Evolutionary conservation across 1,284 basidiomycete genomes (phyloP).

Genomic region (Rhodotorula sp.): DNA sequence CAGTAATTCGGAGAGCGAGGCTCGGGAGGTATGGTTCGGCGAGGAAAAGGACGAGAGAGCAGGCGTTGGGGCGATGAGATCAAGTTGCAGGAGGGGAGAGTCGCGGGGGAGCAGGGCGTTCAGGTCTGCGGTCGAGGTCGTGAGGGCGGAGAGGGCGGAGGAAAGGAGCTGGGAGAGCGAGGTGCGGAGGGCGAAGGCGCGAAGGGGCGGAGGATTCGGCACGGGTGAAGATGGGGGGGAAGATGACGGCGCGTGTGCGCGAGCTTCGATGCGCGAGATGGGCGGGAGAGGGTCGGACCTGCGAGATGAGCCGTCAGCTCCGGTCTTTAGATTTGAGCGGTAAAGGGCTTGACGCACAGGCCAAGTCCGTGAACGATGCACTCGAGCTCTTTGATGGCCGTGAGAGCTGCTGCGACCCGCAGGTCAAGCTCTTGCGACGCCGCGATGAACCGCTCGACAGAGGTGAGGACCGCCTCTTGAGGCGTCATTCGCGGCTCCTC

Average conservation of each 20-base stretch:
- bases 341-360: conserved; percentile 1
- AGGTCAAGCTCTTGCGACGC: conserved; percentile 25
- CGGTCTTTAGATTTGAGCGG: accelerated
- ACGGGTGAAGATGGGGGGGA: background rate
- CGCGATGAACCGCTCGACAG: conserved; percentile 8
- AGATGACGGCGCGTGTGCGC: background rate
- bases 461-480: background rate
- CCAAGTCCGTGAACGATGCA: conserved; percentile 24
- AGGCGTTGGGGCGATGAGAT: background rate
- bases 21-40: background rate
- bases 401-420: conserved; percentile 2
- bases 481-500: background rate
- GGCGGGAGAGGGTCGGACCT: conserved; percentile 32
- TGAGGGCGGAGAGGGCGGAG: background rate
- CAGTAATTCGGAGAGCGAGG: conserved; percentile 17
- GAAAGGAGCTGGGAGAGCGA: background rate
- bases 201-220: background rate
- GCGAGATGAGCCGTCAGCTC: background rate
- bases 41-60: too few relatives aligned
- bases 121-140: background rate
- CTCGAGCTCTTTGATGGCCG: conserved; percentile 24
- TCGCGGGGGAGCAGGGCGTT: conserved; percentile 9
- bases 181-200: conserved; percentile 5
- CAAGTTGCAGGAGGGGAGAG: conserved; percentile 15
- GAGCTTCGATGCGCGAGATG: conserved; percentile 33